These are phyloP conservation scores for Nemania serpens DNA, from an alignment of 2,329 filamentous ascomycete species.

Conservation along the genomic window DNA sequence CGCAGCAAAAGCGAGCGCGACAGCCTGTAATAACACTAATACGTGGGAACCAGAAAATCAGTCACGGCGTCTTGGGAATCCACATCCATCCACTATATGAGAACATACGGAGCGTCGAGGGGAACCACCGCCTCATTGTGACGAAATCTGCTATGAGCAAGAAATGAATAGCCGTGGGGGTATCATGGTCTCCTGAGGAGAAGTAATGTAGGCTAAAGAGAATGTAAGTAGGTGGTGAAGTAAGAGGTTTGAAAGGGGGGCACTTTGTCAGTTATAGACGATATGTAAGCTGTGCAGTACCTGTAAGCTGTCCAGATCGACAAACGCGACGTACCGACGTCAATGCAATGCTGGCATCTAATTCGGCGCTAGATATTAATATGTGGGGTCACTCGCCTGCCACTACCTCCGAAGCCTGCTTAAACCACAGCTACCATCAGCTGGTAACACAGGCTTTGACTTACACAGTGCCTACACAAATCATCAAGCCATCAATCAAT, in stretches of 20 bases:
- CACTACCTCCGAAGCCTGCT: not conserved
- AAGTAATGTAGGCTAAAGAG: conserved; percentile 13
- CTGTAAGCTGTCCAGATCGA: conserved; percentile 39
- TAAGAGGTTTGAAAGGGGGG: not conserved
- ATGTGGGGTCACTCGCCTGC: conserved; percentile 5
- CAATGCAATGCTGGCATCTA: conserved; percentile 16
- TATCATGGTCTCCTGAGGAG: conserved; percentile 39
- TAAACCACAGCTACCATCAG: not conserved
- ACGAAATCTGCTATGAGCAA: conserved; percentile 41
- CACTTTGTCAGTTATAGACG: not conserved
- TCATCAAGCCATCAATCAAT: no score
- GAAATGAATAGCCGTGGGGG: conserved; percentile 32
- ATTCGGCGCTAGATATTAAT: not conserved
- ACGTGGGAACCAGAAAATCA: conserved; percentile 1
- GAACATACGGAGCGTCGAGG: conserved; percentile 41
- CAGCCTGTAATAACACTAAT: conserved; percentile 41
- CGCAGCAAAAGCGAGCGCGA: conserved; percentile 32
- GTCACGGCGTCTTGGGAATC: conserved; percentile 8
- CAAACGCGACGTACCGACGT: conserved; percentile 30
- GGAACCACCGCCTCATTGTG: conserved; percentile 41
- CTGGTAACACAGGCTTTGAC: not conserved
- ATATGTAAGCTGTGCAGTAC: not conserved
- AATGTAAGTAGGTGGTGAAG: conserved; percentile 9
- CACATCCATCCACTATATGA: not conserved
- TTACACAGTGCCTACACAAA: not conserved